Percentiles rank a stretch among this genome's conserved stretches.
Conservation (phyloP, 1,284 basidiomycete genomes). For the Papiliotrema nemorosa region DNA sequence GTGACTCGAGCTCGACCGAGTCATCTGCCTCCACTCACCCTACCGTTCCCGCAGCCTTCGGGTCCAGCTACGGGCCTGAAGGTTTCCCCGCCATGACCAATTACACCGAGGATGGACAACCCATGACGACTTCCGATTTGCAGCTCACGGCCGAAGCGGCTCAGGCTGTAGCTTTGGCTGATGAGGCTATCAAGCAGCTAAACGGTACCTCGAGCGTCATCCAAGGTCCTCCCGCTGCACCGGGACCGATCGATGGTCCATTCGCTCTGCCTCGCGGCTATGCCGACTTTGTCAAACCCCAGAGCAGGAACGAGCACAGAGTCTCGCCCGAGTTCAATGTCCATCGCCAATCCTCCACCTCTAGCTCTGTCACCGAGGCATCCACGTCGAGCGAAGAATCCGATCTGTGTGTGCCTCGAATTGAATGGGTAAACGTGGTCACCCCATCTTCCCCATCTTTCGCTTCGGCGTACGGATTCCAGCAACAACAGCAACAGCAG, state of each 20-base stretch:
- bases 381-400: constrained; percentile 42
- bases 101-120: constrained; percentile 4
- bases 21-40: constrained; percentile 25
- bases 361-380: constrained; percentile 26
- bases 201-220: constrained; percentile 41
- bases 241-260: constrained; percentile 2
- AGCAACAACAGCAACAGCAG: background rate
- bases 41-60: constrained; percentile 24
- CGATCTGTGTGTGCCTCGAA: constrained; percentile 39
- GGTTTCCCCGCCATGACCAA: constrained; percentile 31
- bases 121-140: constrained; percentile 12
- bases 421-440: constrained; percentile 40
- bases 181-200: constrained; percentile 41
- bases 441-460: background rate
- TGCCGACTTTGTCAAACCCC: constrained; percentile 23
- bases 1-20: constrained; percentile 35
- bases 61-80: constrained; percentile 43
- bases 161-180: constrained; percentile 33
- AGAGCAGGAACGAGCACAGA: background rate
- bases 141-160: constrained; percentile 19
- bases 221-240: constrained; percentile 19
- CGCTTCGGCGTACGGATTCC: background rate
- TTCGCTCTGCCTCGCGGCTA: constrained; percentile 20
- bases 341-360: constrained; percentile 31
- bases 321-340: constrained; percentile 1